phyloP scores from a whole-genome alignment of 129 eudicot species.

The Escallonia rubra region DNA sequence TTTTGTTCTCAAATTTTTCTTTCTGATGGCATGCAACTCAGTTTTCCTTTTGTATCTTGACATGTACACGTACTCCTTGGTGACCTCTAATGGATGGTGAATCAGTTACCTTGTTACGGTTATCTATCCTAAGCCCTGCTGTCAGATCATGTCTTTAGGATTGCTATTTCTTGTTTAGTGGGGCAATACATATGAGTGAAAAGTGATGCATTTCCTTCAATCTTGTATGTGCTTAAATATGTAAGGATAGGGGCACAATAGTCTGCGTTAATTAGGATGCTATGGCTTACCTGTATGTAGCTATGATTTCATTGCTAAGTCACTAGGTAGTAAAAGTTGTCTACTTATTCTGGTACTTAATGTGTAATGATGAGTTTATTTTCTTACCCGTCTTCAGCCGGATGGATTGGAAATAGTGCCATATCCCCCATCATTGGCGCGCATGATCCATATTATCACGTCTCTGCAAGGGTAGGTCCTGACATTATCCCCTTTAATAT shows the following conservation, averaged over 20 bases:
- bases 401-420: constrained; percentile 96
- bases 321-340: too few relatives aligned
- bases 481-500: background rate
- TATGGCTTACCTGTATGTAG: too few relatives aligned
- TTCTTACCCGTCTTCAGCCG: constrained; percentile 56
- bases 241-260: background rate
- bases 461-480: constrained; percentile 70
- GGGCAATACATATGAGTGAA: background rate
- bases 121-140: too few relatives aligned
- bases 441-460: constrained; percentile 77
- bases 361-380: constrained; percentile 5
- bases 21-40: too few relatives aligned
- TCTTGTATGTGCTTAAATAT: too few relatives aligned
- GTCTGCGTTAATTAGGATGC: background rate
- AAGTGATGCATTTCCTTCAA: background rate
- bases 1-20: too few relatives aligned
- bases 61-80: too few relatives aligned
- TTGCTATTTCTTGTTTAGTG: background rate
- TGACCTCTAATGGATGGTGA: too few relatives aligned
- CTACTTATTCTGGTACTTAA: background rate
- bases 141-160: too few relatives aligned
- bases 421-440: constrained; percentile 87
- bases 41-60: too few relatives aligned
- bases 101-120: too few relatives aligned
- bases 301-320: too few relatives aligned